Base-by-base conservation (phyloP, 1,284 basidiomycete genomes). In the Vanrija sp. region DNA sequence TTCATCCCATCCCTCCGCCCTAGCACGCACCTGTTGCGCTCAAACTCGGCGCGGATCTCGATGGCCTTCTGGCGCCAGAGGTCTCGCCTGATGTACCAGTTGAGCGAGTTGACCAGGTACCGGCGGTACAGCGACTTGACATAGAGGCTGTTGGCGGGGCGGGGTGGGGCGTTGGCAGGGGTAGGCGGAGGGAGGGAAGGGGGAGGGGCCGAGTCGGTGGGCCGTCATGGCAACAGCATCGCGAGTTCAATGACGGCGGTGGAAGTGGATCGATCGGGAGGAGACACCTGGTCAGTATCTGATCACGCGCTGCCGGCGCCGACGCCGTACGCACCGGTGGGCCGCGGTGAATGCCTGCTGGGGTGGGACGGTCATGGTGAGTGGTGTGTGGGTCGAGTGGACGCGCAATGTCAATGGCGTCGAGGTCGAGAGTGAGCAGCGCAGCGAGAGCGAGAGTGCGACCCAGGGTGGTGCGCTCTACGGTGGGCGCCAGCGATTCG, bases 81-180 rank as follows among this genome's bases (percentile, higher is more conserved):
- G 68, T 92, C 88, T 59, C 92, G 80, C 54, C 86, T 81, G 64
- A 95, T 82, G 54, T 84, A 84, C 93, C 93, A 97, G 78, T 97
- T 85, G 53, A 93, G 79, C 55, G 87, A 82, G 74, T 95, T 92
- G 65, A 81, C 86, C 56, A 96, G 82, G 70, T 84, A 85, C 45
- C 93, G 85, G 69, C 84, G 86, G 81, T 96, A 97, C 14, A 97
- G 83, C 23, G 87, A 89, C 78, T 92, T 89, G 77, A 97, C 90
- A 75, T 94, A 89, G 68, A 84, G 80, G 54, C 75, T 76, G 62
- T 6, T n/a, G n/a, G n/a, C n/a, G n/a, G 35, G 12, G 19, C 12
- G 31, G 16, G 19, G 16, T 36, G n/a, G 14, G 36, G 18, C 1
- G 18, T 20, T 18, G 20, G 20, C 14, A 14, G 31, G 12, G 22